These are phyloP conservation scores for Apodospora peruviana DNA, from an alignment of 495 filamentous ascomycete genomes.

Conservation along the genomic window DNA sequence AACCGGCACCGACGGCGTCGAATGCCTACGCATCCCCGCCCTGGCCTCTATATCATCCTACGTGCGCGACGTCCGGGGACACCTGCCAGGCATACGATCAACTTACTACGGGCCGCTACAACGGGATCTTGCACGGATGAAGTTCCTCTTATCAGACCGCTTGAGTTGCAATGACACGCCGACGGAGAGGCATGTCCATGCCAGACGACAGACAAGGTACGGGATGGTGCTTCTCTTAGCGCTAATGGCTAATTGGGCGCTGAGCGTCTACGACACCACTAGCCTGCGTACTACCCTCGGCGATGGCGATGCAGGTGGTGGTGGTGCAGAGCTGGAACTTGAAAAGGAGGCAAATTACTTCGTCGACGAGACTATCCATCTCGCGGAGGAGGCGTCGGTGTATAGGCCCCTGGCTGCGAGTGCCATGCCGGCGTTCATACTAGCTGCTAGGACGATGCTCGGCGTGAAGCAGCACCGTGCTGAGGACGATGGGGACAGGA, in stretches of 20 bases:
- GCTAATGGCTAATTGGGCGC: slow-evolving; percentile 4
- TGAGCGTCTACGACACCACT: neutral
- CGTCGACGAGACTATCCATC: neutral
- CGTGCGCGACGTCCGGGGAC: neutral
- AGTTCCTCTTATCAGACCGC: neutral
- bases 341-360: slow-evolving; percentile 1
- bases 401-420: slow-evolving; percentile 5
- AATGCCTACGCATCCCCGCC: neutral
- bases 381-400: neutral
- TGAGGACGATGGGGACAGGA: neutral
- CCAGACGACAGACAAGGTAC: neutral
- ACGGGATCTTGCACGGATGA: slow-evolving; percentile 1
- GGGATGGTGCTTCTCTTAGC: slow-evolving; percentile 1
- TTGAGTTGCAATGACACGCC: neutral
- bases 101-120: neutral
- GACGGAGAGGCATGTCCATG: neutral
- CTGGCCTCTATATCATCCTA: neutral
- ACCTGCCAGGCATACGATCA: neutral
- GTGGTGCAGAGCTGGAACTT: neutral
- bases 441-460: slow-evolving; percentile 1
- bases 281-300: neutral
- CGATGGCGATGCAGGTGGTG: neutral
- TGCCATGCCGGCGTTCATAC: slow-evolving; percentile 1
- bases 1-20: neutral
- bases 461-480: neutral